Evolutionary conservation across 148 eudicot species (phyloP).

Genomic region (Vaccinium macrocarpon): DNA sequence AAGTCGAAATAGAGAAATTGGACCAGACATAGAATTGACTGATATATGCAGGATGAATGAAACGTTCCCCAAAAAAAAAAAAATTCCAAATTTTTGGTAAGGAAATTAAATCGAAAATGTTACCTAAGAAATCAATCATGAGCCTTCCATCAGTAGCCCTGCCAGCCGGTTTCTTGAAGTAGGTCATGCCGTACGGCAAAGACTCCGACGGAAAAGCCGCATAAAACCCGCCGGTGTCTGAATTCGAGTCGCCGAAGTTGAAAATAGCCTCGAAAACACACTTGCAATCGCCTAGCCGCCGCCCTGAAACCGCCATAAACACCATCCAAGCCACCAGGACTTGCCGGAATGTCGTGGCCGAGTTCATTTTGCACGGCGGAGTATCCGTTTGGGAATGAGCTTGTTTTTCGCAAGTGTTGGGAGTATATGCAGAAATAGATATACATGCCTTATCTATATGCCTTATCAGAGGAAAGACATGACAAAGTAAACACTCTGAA

Average conservation of each 20-base stretch:
- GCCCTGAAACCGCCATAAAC: constrained; percentile 14
- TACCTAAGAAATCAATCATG: constrained; percentile 81
- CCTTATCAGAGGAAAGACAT: not conserved
- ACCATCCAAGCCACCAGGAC: constrained; percentile 19
- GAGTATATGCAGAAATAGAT: too few relatives aligned
- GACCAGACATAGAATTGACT: not conserved
- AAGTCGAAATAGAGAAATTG: not conserved
- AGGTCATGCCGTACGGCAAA: constrained; percentile 69
- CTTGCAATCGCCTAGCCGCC: constrained; percentile 30
- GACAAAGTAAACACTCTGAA: not conserved
- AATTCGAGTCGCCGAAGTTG: constrained; percentile 86
- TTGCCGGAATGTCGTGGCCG: not conserved
- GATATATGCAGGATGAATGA: not conserved
- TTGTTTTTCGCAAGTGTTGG: not conserved
- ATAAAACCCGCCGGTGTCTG: constrained; percentile 83
- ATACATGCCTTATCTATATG: not conserved
- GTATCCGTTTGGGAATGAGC: constrained; percentile 2
- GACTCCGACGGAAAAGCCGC: constrained; percentile 64
- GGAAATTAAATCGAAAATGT: not conserved
- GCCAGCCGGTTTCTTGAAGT: constrained; percentile 65
- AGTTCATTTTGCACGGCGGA: not conserved
- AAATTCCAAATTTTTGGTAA: not conserved
- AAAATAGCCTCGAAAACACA: constrained; percentile 74
- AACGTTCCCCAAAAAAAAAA: not conserved
- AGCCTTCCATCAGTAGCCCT: constrained; percentile 80